A percentile compares a stretch with the other conserved stretches of the same genome.
These are phyloP conservation scores for Tolypocladium guangdongense DNA, from an alignment of 2,329 filamentous ascomycete species.

Conservation along the genomic window DNA sequence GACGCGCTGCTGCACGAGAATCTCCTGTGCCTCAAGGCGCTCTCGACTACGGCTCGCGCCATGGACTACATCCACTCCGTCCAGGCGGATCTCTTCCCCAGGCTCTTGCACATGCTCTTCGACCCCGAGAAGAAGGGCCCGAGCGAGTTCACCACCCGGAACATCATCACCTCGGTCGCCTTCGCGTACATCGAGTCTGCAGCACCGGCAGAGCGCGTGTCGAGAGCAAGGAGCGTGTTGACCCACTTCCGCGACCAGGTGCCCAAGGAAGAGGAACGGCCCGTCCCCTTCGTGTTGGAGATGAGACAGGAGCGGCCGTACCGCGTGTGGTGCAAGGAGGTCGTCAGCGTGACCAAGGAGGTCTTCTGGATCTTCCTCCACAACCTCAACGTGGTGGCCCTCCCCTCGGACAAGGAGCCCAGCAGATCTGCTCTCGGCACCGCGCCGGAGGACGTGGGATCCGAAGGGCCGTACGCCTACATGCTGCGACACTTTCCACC, in stretches of 20 bases:
- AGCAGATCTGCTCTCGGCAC: constrained; percentile 8
- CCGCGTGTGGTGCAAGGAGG: constrained; percentile 87
- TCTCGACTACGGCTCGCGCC: constrained; percentile 84
- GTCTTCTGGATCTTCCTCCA: constrained; percentile 99
- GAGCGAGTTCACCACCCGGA: constrained; percentile 88
- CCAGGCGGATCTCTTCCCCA: constrained; percentile 72
- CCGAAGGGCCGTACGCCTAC: constrained; percentile 41
- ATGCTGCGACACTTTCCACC: constrained; percentile 69
- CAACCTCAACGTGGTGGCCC: constrained; percentile 75
- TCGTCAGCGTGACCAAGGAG: constrained; percentile 87
- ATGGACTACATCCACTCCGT: constrained; percentile 72
- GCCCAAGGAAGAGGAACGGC: constrained; percentile 62
- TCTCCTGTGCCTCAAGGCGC: constrained; percentile 82
- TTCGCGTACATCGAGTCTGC: constrained; percentile 77
- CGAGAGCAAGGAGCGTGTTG: constrained; percentile 63
- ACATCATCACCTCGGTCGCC: constrained; percentile 78
- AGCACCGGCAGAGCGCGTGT: constrained; percentile 46
- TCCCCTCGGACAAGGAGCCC: constrained; percentile 34
- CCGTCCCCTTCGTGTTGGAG: constrained; percentile 76
- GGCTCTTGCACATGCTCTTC: constrained; percentile 79
- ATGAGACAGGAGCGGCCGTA: constrained; percentile 85
- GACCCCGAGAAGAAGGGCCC: constrained; percentile 98
- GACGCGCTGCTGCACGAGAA: constrained; percentile 87
- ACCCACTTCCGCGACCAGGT: constrained; percentile 70
- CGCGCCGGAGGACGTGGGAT: constrained; percentile 1